Evolutionary conservation across 1,139 yeast genomes (phyloP), one percentile per base, ranked within the genome.

Genomic region (Zygosaccharomyces pseudobailii): DNA sequence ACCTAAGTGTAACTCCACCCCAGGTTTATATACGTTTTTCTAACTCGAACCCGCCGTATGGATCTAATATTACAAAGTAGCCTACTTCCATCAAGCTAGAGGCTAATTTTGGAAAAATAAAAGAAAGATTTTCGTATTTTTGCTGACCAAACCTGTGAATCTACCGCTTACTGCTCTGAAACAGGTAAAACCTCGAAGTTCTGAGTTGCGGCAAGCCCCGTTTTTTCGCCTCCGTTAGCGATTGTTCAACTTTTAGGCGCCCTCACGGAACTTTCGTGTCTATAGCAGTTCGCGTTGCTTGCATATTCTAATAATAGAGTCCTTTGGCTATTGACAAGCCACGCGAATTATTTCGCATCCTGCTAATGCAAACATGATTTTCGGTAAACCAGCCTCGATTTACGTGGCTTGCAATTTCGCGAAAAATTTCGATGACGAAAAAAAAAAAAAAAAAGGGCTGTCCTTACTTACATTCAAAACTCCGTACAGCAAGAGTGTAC

Each of bases 291-390:
- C 41, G 41, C 41, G 41, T 19, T 21, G 36, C 7, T 10, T 17
- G 25, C 25, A 17, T n/a, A n/a, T 28, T 7, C 41, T 38, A 38
- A 38, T 28, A 27, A 21, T 38, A 38, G 41, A n/a, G 30, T 27
- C n/a, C 33, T 19, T n/a, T n/a, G 5, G 6, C 6, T n/a, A 5
- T n/a, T 30, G 33, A 27, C 45, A 36, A 42, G 45, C 45, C 45
- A 36, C 45, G 45, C 45, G 45, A 42, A 42, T 42, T 36, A 19
- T 10, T 36, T 30, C 33, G 33, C 13, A 30, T n/a, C 17, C 17
- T 13, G 17, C 2, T 13, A 13, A 2, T 13, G 17, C 17, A 13
- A 13, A 13, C 17, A 13, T 1, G 17, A 13, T 1, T 3, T 30
- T 10, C 13, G 17, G 19, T n/a, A 19, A 30, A 30, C 19, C 33